Conservation (phyloP, 1,139 yeast genomes). For the Meyerozyma carpophila region DNA sequence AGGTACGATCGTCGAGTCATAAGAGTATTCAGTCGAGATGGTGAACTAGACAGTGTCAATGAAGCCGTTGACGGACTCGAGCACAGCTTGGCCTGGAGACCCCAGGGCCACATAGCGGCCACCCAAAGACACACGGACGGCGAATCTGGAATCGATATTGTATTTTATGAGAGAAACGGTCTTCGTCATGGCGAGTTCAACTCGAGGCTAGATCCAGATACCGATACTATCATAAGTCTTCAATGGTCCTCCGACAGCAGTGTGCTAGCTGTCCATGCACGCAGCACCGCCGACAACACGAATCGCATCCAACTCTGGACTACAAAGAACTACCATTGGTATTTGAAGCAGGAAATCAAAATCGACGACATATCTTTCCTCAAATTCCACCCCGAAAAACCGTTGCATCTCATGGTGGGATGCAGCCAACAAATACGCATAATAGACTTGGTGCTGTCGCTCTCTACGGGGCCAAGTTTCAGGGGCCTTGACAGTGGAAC, state of each 20-base stretch:
- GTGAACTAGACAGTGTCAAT: conserved; percentile 73
- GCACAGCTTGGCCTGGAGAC: conserved; percentile 76
- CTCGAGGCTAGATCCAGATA: conserved; percentile 50
- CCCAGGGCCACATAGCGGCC: conserved; percentile 85
- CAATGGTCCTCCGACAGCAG: conserved; percentile 86
- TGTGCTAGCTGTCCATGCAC: conserved; percentile 61
- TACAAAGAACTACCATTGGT: conserved; percentile 92
- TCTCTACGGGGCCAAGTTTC: conserved; percentile 63
- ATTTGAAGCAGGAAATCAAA: conserved; percentile 71
- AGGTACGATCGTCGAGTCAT: conserved; percentile 63
- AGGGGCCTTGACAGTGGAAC: conserved; percentile 73
- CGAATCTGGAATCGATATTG: conserved; percentile 46
- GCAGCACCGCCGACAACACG: conserved; percentile 5
- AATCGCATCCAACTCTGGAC: conserved; percentile 82
- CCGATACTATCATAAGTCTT: conserved; percentile 45
- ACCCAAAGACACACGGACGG: conserved; percentile 61
- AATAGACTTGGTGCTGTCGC: conserved; percentile 62
- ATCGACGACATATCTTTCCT: conserved; percentile 40
- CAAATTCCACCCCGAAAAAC: conserved; percentile 88
- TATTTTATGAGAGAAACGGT: conserved; percentile 92
- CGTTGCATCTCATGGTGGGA: conserved; percentile 66
- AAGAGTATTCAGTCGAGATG: conserved; percentile 78
- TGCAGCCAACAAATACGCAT: conserved; percentile 44
- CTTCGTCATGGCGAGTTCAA: conserved; percentile 84
- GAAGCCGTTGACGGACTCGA: conserved; percentile 88